These are phyloP conservation scores for Cutaneotrichosporon cutaneum DNA, from an alignment of 1,284 basidiomycete genomes.

Conservation along the genomic window DNA sequence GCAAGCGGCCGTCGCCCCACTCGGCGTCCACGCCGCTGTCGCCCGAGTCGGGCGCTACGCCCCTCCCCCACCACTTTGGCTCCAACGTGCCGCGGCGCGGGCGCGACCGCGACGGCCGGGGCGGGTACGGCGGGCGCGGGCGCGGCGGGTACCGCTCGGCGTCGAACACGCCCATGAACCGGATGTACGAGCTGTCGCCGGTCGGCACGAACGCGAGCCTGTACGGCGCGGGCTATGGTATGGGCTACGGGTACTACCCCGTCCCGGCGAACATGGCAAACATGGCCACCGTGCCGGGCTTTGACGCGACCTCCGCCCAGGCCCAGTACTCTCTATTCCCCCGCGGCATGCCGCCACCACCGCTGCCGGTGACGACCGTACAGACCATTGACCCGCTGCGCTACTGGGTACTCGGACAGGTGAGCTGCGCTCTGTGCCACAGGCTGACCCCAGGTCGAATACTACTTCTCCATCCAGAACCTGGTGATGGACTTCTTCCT, in stretches of 20 bases:
- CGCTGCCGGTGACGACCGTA: constrained; percentile 60
- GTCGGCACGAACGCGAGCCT: constrained; percentile 22
- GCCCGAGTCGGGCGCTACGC: constrained; percentile 11
- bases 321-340: constrained; percentile 11
- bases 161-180: constrained; percentile 16
- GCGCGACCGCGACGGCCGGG: constrained; percentile 35
- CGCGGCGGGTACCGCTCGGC: constrained; percentile 19
- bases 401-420: constrained; percentile 67
- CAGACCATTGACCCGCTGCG: constrained; percentile 63
- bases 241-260: constrained; percentile 36
- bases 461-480: constrained; percentile 83
- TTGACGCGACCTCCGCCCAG: constrained; percentile 11
- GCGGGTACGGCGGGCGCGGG: constrained; percentile 32
- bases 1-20: constrained; percentile 23
- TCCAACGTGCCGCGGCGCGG: constrained; percentile 31
- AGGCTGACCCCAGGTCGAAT: constrained; percentile 64
- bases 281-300: constrained; percentile 18
- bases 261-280: constrained; percentile 23
- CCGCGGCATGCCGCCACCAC: constrained; percentile 53
- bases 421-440: constrained; percentile 20
- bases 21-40: constrained; percentile 17
- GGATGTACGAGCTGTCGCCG: constrained; percentile 22
- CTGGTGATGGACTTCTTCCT: constrained; percentile 79
- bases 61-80: constrained; percentile 27
- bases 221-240: constrained; percentile 31